Evolutionary conservation across 164 flowering plant genomes (phyloP).

Genomic region (Akebia trifoliata): DNA sequence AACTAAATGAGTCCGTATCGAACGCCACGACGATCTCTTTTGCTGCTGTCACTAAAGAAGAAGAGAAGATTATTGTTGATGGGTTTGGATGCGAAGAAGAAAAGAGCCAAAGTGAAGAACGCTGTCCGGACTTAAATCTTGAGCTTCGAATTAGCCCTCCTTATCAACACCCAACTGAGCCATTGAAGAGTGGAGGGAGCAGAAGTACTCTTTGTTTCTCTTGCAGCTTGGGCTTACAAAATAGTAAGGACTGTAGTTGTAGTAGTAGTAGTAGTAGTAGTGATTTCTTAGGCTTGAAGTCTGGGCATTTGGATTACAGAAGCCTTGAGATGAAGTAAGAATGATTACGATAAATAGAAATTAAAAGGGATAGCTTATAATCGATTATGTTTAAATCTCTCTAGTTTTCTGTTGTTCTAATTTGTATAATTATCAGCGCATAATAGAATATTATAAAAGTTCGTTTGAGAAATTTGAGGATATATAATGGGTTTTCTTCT

Average conservation of each 20-base stretch:
- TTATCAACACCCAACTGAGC: conserved; percentile 19
- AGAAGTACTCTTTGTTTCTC: conserved; percentile 43
- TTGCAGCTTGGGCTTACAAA: conserved; percentile 66
- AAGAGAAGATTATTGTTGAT: conserved; percentile 17
- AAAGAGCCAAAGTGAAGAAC: conserved; percentile 19
- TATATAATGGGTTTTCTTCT: no score
- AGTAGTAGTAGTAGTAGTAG: conserved; percentile 11
- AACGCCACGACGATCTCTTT: conserved; percentile 46
- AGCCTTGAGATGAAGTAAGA: conserved; percentile 64
- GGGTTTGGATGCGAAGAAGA: conserved; percentile 23
- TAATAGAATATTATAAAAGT: no score
- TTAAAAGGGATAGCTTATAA: conserved; percentile 8
- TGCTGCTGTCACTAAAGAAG: conserved; percentile 20
- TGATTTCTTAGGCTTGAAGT: conserved; percentile 62
- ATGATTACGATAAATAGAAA: conserved; percentile 17
- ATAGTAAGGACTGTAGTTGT: conserved; percentile 62
- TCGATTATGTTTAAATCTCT: conserved; percentile 17
- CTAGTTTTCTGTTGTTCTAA: no score
- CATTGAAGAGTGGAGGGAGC: conserved; percentile 29
- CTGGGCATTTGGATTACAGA: conserved; percentile 64
- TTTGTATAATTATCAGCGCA: no score
- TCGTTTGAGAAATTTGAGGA: no score
- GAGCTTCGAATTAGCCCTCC: conserved; percentile 88
- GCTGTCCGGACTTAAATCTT: conserved; percentile 70
- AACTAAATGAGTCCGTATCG: conserved; percentile 43